Percentiles rank a stretch among this genome's conserved stretches.
Conservation (phyloP, 768 basidiomycete genomes). For the Melanogaster broomeanus region DNA sequence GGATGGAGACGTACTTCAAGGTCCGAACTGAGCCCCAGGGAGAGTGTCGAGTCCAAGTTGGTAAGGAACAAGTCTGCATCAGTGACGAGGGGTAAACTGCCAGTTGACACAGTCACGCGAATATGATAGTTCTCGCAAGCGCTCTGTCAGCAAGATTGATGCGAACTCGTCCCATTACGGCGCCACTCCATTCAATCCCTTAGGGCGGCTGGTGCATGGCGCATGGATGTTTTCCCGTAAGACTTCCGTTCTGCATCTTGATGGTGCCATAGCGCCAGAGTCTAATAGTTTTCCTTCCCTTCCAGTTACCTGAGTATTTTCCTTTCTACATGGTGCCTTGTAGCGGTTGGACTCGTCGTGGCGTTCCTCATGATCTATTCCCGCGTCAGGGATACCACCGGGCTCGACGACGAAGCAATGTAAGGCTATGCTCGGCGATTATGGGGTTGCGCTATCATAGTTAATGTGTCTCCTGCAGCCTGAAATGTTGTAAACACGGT, state of each 20-base stretch:
- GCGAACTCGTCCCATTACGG: no score
- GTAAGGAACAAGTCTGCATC: constrained; percentile 37
- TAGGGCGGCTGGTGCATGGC: constrained; percentile 69
- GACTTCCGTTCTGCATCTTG: constrained; percentile 52
- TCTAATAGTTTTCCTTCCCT: not conserved
- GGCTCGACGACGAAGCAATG: constrained; percentile 54
- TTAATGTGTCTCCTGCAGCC: no score
- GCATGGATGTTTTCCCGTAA: constrained; percentile 65
- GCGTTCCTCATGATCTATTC: constrained; percentile 69
- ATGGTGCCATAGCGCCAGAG: not conserved
- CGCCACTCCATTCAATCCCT: constrained; percentile 75
- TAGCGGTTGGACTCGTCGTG: constrained; percentile 60
- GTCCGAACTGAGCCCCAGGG: constrained; percentile 43
- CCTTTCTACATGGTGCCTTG: constrained; percentile 66
- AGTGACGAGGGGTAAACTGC: constrained; percentile 39
- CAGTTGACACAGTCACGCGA: not conserved
- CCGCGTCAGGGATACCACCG: constrained; percentile 59
- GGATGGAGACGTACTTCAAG: constrained; percentile 38
- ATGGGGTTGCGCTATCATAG: no score
- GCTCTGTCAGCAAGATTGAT: no score
- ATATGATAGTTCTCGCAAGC: no score
- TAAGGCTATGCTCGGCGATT: no score
- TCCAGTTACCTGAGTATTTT: constrained; percentile 64
- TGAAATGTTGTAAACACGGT: no score
- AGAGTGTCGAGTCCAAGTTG: constrained; percentile 40